Conservation (phyloP, 805 yeast genomes). For the Cyberlindnera maritima region DNA sequence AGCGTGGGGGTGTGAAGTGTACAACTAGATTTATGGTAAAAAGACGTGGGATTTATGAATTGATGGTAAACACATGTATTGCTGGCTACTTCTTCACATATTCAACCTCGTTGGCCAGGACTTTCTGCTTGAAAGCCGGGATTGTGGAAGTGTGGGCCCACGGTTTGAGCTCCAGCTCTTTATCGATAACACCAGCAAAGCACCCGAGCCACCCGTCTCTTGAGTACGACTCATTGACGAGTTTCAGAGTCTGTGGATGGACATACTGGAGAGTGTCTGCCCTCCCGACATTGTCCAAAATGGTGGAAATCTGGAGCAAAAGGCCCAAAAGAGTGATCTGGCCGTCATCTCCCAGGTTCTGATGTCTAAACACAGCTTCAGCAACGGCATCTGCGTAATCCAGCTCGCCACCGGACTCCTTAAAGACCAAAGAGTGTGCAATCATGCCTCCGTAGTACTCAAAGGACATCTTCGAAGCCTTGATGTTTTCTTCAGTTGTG, state of each 20-base stretch:
- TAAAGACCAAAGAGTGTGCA: neutral
- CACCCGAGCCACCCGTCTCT: neutral
- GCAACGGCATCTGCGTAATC: neutral
- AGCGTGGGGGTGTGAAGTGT: no score
- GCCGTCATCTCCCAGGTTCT: neutral
- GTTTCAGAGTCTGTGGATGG: neutral
- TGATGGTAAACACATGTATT: neutral
- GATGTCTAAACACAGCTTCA: neutral
- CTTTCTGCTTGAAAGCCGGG: neutral
- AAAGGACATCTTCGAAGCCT: neutral
- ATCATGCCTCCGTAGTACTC: neutral
- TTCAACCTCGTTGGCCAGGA: neutral
- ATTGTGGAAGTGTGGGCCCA: neutral
- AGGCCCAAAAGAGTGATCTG: neutral
- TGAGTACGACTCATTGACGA: neutral
- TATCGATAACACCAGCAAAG: neutral
- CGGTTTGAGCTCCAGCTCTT: neutral
- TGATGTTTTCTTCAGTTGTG: neutral
- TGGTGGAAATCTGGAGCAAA: neutral
- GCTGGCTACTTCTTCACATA: neutral
- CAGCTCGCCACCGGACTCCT: neutral
- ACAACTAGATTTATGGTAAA: no score
- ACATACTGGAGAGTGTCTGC: neutral
- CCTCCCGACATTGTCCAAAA: neutral
- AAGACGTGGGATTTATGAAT: neutral